Evolutionary conservation across 1,139 yeast genomes (phyloP).

Genomic region (Geotrichum candidum): DNA sequence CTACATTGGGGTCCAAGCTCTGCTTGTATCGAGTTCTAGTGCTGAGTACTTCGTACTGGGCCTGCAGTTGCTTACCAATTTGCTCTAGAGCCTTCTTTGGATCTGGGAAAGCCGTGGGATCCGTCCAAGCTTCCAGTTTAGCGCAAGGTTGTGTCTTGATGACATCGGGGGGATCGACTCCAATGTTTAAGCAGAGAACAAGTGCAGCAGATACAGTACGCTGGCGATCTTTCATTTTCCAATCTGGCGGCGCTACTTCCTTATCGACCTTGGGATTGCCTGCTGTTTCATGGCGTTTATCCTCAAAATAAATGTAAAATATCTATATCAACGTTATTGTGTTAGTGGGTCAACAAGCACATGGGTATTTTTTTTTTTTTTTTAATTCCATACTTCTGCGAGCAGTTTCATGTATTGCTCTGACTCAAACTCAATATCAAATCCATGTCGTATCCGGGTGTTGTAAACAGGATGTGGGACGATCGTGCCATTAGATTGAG

Average conservation of each 20-base stretch:
- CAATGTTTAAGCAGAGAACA: constrained; percentile 81
- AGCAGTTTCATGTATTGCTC: constrained; percentile 61
- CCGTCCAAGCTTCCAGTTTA: constrained; percentile 87
- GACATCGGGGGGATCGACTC: constrained; percentile 97
- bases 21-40: constrained; percentile 86
- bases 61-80: constrained; percentile 80
- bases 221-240: constrained; percentile 91
- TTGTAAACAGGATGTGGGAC: constrained; percentile 21
- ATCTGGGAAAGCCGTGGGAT: constrained; percentile 77
- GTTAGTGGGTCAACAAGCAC: background rate
- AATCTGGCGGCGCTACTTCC: constrained; percentile 53
- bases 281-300: constrained; percentile 84
- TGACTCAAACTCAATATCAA: constrained; percentile 57
- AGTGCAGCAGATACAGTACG: constrained; percentile 94
- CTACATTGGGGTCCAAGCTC: constrained; percentile 90
- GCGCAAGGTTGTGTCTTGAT: constrained; percentile 94
- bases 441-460: constrained; percentile 58
- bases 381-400: constrained; percentile 41
- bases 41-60: constrained; percentile 84
- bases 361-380: too few species aligned
- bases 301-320: constrained; percentile 77
- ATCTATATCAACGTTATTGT: constrained; percentile 34
- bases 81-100: constrained; percentile 88
- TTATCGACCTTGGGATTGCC: constrained; percentile 67
- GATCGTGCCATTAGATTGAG: background rate